Evolutionary conservation across 2,329 filamentous ascomycete genomes (phyloP).

Genomic region (Escovopsis sp.): DNA sequence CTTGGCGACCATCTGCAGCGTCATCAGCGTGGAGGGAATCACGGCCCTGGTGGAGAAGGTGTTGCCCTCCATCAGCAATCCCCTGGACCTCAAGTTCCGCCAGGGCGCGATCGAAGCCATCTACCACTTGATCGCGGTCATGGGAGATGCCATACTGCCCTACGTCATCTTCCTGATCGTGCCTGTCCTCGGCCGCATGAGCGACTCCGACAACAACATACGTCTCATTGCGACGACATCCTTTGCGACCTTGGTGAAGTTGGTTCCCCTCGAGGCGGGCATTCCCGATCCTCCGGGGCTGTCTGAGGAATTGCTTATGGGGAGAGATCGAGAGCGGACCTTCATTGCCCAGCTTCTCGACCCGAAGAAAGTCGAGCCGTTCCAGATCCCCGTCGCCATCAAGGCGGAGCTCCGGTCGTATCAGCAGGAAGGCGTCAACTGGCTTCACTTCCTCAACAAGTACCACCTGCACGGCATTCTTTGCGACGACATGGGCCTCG

Average conservation of each 20-base stretch:
- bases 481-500: conserved; percentile 97
- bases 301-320: conserved; percentile 73
- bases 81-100: conserved; percentile 71
- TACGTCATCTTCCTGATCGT: conserved; percentile 99
- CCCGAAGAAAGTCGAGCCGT: conserved; percentile 89
- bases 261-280: conserved; percentile 90
- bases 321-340: conserved; percentile 83
- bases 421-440: conserved; percentile 97
- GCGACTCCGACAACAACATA: conserved; percentile 92
- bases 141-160: conserved; percentile 90
- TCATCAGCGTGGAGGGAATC: conserved; percentile 90
- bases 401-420: conserved; percentile 94
- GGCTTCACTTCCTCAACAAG: conserved; percentile 94
- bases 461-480: conserved; percentile 97
- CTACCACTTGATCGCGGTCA: conserved; percentile 93
- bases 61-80: conserved; percentile 80
- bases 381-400: conserved; percentile 87
- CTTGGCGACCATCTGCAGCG: conserved; percentile 90
- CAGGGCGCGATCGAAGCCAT: conserved; percentile 92
- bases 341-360: conserved; percentile 96
- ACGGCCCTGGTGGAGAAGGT: conserved; percentile 90
- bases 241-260: conserved; percentile 90
- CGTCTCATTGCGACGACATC: conserved; percentile 89
- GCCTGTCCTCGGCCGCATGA: conserved; percentile 93
- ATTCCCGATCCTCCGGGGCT: conserved; percentile 93